These are phyloP conservation scores for Hydrangea macrophylla DNA, from an alignment of 148 eudicot species.

Conservation along the genomic window DNA sequence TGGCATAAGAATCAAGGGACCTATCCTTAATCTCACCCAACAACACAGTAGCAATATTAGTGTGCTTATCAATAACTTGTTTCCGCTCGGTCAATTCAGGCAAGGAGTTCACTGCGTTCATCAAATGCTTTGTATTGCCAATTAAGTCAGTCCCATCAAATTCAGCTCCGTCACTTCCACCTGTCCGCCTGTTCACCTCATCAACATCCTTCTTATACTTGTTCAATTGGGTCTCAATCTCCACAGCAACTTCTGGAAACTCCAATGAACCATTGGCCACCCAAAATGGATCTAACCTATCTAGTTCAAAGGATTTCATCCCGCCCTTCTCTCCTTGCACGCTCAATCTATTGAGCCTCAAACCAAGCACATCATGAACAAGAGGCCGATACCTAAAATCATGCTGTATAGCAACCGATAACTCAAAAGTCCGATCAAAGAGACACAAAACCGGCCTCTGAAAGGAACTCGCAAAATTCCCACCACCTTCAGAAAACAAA, in stretches of 20 bases:
- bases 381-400: slow-evolving; percentile 94
- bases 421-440: slow-evolving; percentile 87
- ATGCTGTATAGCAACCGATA: slow-evolving; percentile 81
- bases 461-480: slow-evolving; percentile 58
- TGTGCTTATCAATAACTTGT: slow-evolving; percentile 89
- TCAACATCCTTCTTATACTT: slow-evolving; percentile 92
- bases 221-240: slow-evolving; percentile 84
- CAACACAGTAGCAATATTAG: slow-evolving; percentile 82
- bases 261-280: slow-evolving; percentile 73
- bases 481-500: slow-evolving; percentile 85
- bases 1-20: slow-evolving; percentile 83
- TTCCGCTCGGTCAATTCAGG: slow-evolving; percentile 95
- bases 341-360: slow-evolving; percentile 79
- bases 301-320: slow-evolving; percentile 76
- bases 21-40: slow-evolving; percentile 89
- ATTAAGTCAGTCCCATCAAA: slow-evolving; percentile 90
- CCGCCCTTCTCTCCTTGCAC: slow-evolving; percentile 88
- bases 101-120: slow-evolving; percentile 91
- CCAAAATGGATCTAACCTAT: slow-evolving; percentile 81
- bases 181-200: slow-evolving; percentile 86
- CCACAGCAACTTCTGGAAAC: slow-evolving; percentile 92
- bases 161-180: slow-evolving; percentile 78
- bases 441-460: slow-evolving; percentile 87
- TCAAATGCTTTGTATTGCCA: slow-evolving; percentile 92
- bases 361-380: slow-evolving; percentile 89